Base-by-base conservation (phyloP, 164 flowering plant species). In the Vitis rotundifolia region DNA sequence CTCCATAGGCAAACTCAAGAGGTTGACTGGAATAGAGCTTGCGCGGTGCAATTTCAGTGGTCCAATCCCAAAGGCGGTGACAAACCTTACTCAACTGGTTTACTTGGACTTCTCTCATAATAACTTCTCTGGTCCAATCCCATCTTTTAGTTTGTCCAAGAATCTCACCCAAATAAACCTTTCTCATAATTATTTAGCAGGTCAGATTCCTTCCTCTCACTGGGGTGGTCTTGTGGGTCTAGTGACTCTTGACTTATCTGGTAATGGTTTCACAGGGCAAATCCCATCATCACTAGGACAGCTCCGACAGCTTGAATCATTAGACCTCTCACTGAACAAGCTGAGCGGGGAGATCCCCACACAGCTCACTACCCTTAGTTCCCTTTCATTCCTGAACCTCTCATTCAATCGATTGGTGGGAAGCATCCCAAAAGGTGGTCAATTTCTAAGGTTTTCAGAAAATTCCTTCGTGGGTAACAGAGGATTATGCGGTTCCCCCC, bases 261-360 rank as follows among this genome's bases (percentile, higher is more conserved):
- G 31, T 28, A 60, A 60, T 22, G 12, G 13, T 10, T 14, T 60
- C 12, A 15, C 31, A 18, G 63, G 64, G 44, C 4, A 19, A 61
- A 61, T 64, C 14, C 67, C 67, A 9, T 49, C 67, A 64, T 62
- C 71, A 5, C 37, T 73, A 4, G 67, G 67, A 55, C 68, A 67
- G 58, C 16, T 73, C 67, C 26, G 8, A 13, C 71, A 49, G 60
- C 67, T 73, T 1, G 76, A 68, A 53, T 73, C 71, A 13, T 62
- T 73, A 48, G 76, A 73, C 58, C 55, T 73, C 44, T 67, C 76
- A 14, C 14, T 8, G 14, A 73, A 73, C 56, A 54, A 62, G 11
- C 71, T 73, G 50, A 68, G 12, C 8, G 76, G 76, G 14, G 11
- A 15, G 9, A 73, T 73, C 15, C 76, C 71, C 6, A 8, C 11